Evolutionary conservation across 2,329 filamentous ascomycete genomes (phyloP).

Genomic region (Epichloe baconii): DNA sequence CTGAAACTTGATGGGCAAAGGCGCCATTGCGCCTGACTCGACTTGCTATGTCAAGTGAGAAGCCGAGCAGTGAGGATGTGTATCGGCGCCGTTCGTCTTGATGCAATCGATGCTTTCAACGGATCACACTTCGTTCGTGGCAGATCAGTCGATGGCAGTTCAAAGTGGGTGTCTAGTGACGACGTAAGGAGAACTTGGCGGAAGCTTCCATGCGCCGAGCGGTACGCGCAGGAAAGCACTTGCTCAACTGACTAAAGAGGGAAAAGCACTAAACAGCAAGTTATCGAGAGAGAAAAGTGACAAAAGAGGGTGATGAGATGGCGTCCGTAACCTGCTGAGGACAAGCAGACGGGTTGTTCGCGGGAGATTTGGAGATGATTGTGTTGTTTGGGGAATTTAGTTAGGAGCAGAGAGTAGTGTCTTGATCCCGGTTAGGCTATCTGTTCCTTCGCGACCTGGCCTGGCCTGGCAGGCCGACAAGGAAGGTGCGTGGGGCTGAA

Average conservation of each 20-base stretch:
- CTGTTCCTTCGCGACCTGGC: constrained; percentile 15
- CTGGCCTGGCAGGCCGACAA: not conserved
- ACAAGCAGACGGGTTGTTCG: constrained; percentile 13
- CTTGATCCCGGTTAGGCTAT: constrained; percentile 19
- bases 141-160: constrained; percentile 6
- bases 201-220: constrained; percentile 27
- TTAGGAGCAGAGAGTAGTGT: constrained; percentile 6
- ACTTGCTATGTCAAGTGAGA: constrained; percentile 12
- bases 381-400: constrained; percentile 7
- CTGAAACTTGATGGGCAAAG: constrained; percentile 83
- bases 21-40: constrained; percentile 38
- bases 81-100: not conserved
- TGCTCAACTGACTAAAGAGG: constrained; percentile 1
- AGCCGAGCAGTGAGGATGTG: constrained; percentile 6
- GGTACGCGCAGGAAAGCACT: constrained; percentile 12
- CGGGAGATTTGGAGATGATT: constrained; percentile 6
- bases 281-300: constrained; percentile 10
- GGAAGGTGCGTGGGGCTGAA: constrained; percentile 7
- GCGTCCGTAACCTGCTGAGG: constrained; percentile 15
- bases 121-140: constrained; percentile 9
- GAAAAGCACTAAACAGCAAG: constrained; percentile 8
- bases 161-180: constrained; percentile 11
- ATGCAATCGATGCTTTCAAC: constrained; percentile 12
- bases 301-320: constrained; percentile 8
- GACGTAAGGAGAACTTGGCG: constrained; percentile 12